These are phyloP conservation scores for Cordyceps cateniannulata DNA, from an alignment of 2,329 filamentous ascomycete species.

Conservation along the genomic window DNA sequence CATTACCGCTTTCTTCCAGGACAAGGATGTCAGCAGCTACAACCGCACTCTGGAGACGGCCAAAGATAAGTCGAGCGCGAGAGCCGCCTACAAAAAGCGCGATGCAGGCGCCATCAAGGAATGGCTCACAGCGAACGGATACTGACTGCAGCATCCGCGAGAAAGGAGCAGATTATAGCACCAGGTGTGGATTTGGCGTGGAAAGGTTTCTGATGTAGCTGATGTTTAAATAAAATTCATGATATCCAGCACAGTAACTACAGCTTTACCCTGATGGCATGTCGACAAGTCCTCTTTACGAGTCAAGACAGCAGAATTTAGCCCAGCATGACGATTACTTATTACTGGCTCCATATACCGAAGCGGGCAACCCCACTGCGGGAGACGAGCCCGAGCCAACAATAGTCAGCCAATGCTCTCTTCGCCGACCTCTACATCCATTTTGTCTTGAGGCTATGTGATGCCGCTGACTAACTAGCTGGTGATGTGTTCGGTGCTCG, in stretches of 20 bases:
- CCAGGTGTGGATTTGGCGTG: neutral
- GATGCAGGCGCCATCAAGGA: constrained; percentile 68
- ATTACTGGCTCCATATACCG: neutral
- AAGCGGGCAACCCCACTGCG: neutral
- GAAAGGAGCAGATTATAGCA: neutral
- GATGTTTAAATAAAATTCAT: neutral
- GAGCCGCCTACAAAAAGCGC: constrained; percentile 74
- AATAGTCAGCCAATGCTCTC: neutral
- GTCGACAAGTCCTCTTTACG: neutral
- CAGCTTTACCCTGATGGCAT: neutral
- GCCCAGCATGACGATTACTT: neutral
- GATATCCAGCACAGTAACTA: neutral
- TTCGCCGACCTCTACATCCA: neutral
- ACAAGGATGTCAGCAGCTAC: constrained; percentile 80
- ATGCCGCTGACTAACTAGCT: too few species aligned
- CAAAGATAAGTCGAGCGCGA: constrained; percentile 76
- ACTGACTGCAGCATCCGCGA: constrained; percentile 22
- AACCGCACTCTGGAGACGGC: constrained; percentile 81
- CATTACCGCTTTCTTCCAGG: constrained; percentile 76
- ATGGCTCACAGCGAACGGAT: constrained; percentile 61
- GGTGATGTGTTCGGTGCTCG: neutral
- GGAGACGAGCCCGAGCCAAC: too few species aligned
- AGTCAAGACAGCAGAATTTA: neutral
- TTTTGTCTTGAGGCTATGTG: neutral
- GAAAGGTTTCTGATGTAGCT: neutral